A percentile compares a stretch with the other conserved stretches of the same genome.
phyloP scores from a whole-genome alignment of 2,329 filamentous ascomycete genomes.

The Sporothrix dimorphospora region DNA sequence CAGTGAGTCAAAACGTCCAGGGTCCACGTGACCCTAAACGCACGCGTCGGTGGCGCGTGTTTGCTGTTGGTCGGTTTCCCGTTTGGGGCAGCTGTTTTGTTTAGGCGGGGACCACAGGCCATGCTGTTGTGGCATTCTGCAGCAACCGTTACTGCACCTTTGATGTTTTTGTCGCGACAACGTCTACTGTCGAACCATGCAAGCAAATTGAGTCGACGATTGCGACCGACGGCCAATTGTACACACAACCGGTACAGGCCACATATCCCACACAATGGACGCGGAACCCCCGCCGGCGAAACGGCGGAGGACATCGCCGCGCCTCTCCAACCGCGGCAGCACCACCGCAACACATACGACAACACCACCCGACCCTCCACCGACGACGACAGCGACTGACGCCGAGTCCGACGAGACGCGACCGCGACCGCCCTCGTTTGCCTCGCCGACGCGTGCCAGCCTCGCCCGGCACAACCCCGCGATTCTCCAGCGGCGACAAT shows the following conservation, averaged over 20 bases:
- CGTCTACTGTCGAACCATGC: neutral
- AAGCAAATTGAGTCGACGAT: neutral
- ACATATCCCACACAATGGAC: constrained; percentile 15
- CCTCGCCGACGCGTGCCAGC: constrained; percentile 68
- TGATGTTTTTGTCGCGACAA: neutral
- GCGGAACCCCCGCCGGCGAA: constrained; percentile 63
- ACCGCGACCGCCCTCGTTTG: constrained; percentile 58
- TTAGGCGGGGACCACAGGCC: neutral
- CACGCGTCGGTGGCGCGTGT: constrained; percentile 17
- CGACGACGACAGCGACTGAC: constrained; percentile 34
- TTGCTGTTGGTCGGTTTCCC: neutral
- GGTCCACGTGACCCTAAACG: neutral
- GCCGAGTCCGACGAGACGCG: constrained; percentile 28
- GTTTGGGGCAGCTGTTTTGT: constrained; percentile 26
- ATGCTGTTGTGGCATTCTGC: constrained; percentile 3
- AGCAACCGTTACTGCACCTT: neutral
- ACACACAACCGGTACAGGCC: neutral
- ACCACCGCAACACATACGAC: constrained; percentile 33
- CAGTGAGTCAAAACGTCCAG: neutral
- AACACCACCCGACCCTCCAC: constrained; percentile 40
- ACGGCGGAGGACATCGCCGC: constrained; percentile 64
- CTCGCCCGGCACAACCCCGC: constrained; percentile 64
- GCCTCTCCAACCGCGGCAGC: constrained; percentile 46
- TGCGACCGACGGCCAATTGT: neutral
- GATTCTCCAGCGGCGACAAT: constrained; percentile 51